phyloP scores from a whole-genome alignment of 2,329 filamentous ascomycete genomes.

The Thelonectria olida region DNA sequence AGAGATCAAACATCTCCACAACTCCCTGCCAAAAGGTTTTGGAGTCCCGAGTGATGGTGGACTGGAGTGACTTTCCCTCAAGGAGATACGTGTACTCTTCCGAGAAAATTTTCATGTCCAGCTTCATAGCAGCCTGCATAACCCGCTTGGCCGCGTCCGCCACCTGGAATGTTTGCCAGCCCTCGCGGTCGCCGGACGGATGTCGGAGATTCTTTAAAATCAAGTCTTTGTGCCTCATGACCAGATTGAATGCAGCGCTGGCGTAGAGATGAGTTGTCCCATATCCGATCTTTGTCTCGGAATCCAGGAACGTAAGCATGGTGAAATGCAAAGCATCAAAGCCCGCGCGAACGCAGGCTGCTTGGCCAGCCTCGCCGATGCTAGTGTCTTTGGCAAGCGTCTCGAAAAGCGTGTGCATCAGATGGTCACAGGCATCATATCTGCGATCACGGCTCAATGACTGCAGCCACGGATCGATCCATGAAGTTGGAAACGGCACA shows the following conservation, averaged over 20 bases:
- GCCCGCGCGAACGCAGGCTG: slow-evolving; percentile 71
- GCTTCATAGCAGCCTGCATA: slow-evolving; percentile 63
- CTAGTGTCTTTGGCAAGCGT: slow-evolving; percentile 64
- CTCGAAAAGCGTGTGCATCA: slow-evolving; percentile 79
- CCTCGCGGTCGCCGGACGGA: slow-evolving; percentile 40
- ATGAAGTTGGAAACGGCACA: slow-evolving; percentile 74
- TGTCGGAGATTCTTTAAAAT: slow-evolving; percentile 55
- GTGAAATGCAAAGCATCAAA: slow-evolving; percentile 68
- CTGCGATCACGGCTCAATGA: slow-evolving; percentile 81
- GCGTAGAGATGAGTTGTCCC: slow-evolving; percentile 69
- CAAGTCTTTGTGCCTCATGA: slow-evolving; percentile 69
- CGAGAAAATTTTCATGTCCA: slow-evolving; percentile 54
- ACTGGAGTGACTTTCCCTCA: slow-evolving; percentile 67
- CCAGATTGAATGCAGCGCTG: slow-evolving; percentile 71
- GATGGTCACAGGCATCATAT: slow-evolving; percentile 80
- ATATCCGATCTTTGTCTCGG: slow-evolving; percentile 53
- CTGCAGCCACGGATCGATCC: slow-evolving; percentile 80
- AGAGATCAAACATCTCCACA: slow-evolving; percentile 79
- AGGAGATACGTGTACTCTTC: slow-evolving; percentile 67
- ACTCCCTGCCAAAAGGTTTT: slow-evolving; percentile 49
- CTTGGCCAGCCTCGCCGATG: slow-evolving; percentile 66
- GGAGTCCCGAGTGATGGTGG: slow-evolving; percentile 75
- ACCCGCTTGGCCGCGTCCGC: slow-evolving; percentile 55
- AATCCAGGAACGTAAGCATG: slow-evolving; percentile 63
- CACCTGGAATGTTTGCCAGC: slow-evolving; percentile 52